phyloP scores from a whole-genome alignment of 1,284 basidiomycete genomes.

The Cutaneotrichosporon sp. region DNA sequence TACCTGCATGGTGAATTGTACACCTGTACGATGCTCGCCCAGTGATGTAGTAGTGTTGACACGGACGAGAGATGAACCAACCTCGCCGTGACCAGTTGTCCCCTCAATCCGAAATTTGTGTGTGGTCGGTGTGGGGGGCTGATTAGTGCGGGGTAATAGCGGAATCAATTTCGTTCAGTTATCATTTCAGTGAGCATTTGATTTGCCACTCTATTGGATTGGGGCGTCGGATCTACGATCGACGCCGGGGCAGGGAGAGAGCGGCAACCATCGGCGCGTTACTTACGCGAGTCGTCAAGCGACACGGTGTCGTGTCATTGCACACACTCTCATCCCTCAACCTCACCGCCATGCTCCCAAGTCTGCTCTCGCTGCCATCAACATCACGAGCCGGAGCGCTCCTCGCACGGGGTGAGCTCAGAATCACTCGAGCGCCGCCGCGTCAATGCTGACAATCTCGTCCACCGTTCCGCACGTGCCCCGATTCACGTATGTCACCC shows the following conservation, averaged over 20 bases:
- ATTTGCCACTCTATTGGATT: constrained; percentile 14
- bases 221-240: neutral
- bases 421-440: too few relatives aligned
- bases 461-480: too few relatives aligned
- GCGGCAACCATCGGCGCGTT: too few relatives aligned
- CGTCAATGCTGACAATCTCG: constrained; percentile 1
- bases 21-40: neutral
- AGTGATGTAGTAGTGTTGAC: neutral
- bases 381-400: constrained; percentile 33
- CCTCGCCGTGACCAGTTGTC: neutral
- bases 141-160: neutral
- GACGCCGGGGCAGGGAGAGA: too few relatives aligned
- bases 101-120: constrained; percentile 4
- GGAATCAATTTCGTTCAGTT: neutral
- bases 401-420: constrained; percentile 25
- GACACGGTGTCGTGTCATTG: too few relatives aligned
- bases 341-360: constrained; percentile 9
- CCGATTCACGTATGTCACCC: too few relatives aligned
- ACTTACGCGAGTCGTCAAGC: too few relatives aligned
- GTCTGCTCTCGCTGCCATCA: constrained; percentile 31
- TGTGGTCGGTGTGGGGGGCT: neutral
- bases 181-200: too few relatives aligned
- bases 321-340: too few relatives aligned
- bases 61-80: too few relatives aligned
- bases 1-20: constrained; percentile 38